Evolutionary conservation across 2,329 filamentous ascomycete species (phyloP).

Genomic region (Trichoderma atrobrunneum): DNA sequence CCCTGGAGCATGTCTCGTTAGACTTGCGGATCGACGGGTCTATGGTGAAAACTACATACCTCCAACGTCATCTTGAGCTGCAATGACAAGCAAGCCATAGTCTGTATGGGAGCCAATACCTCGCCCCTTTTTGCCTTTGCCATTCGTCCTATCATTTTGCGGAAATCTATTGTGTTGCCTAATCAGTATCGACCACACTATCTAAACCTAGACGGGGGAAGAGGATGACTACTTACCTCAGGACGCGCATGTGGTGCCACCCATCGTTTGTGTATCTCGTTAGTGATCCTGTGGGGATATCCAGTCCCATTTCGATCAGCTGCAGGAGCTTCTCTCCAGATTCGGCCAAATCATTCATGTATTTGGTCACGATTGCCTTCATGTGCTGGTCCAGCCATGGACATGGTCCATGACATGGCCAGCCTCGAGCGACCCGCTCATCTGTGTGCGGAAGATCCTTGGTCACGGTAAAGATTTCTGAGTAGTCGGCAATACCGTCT

Average conservation of each 20-base stretch:
- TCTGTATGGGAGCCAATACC: conserved; percentile 53
- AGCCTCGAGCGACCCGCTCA: conserved; percentile 38
- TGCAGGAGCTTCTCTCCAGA: conserved; percentile 45
- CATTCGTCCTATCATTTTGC: conserved; percentile 38
- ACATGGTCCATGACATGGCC: conserved; percentile 50
- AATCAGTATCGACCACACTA: background rate
- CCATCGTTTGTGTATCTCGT: conserved; percentile 45
- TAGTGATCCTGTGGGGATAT: conserved; percentile 39
- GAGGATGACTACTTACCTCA: conserved; percentile 36
- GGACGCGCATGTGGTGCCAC: conserved; percentile 50
- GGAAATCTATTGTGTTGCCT: conserved; percentile 30
- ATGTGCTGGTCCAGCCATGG: conserved; percentile 47
- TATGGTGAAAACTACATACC: conserved; percentile 28
- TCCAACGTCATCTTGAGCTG: conserved; percentile 49
- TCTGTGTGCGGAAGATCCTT: conserved; percentile 44
- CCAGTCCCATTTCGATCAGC: conserved; percentile 46
- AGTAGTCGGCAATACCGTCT: conserved; percentile 49
- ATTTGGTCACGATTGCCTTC: conserved; percentile 38
- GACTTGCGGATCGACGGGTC: background rate
- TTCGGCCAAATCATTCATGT: conserved; percentile 41
- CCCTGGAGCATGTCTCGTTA: conserved; percentile 25
- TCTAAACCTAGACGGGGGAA: background rate
- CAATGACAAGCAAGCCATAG: conserved; percentile 51
- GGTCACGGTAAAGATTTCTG: conserved; percentile 52
- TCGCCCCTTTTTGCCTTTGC: conserved; percentile 48